These are phyloP conservation scores for Zarea fungicola DNA, from an alignment of 2,329 filamentous ascomycete genomes.

Conservation along the genomic window DNA sequence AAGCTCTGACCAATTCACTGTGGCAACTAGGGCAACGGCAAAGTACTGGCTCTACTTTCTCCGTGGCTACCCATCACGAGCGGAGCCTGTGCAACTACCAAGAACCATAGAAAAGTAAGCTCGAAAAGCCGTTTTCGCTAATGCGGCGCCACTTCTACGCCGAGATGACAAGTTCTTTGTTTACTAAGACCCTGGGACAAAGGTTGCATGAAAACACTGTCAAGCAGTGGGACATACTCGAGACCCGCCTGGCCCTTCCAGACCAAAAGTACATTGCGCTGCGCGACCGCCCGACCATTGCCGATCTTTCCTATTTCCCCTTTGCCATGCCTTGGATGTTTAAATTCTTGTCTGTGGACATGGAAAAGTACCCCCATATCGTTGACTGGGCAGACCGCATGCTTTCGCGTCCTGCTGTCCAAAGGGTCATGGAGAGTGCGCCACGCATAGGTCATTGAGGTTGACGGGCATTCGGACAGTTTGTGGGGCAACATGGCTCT, in stretches of 20 bases:
- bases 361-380: conserved; percentile 26
- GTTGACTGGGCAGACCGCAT: conserved; percentile 24
- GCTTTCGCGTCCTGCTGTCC: conserved; percentile 20
- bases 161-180: background rate
- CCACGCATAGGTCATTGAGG: background rate
- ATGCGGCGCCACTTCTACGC: background rate
- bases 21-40: conserved; percentile 19
- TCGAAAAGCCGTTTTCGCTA: background rate
- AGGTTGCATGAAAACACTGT: conserved; percentile 23
- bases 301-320: conserved; percentile 31
- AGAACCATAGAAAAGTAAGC: background rate
- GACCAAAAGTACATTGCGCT: conserved; percentile 30
- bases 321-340: conserved; percentile 35
- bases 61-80: background rate
- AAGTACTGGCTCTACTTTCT: conserved; percentile 33
- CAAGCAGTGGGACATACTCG: conserved; percentile 25
- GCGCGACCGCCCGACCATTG: conserved; percentile 28
- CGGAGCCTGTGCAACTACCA: conserved; percentile 1
- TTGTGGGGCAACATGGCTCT: background rate
- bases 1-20: background rate
- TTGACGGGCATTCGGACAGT: background rate
- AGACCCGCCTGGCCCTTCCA: conserved; percentile 18
- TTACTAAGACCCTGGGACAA: background rate
- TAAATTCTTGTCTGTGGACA: conserved; percentile 26
- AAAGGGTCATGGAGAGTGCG: background rate